These are phyloP conservation scores for Euphorbia lathyris DNA, from an alignment of 345 rosid species.

Conservation along the genomic window DNA sequence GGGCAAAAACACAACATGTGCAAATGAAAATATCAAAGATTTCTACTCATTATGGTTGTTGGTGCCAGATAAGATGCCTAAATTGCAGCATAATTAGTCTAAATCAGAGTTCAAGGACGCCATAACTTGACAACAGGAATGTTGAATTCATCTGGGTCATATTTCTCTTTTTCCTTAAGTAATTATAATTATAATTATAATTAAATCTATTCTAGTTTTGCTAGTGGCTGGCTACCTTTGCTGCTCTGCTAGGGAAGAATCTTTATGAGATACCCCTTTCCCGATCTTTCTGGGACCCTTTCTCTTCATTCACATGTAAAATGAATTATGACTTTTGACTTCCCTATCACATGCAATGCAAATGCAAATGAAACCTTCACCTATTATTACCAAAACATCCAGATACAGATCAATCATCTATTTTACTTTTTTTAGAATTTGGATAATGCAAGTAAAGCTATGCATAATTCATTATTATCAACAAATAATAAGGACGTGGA, in stretches of 20 bases:
- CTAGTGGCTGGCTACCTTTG: slow-evolving; percentile 1
- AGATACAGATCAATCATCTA: neutral
- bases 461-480: neutral
- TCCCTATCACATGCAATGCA: neutral
- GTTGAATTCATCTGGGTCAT: slow-evolving; percentile 10
- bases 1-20: slow-evolving; percentile 6
- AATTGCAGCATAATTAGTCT: neutral
- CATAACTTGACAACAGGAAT: neutral
- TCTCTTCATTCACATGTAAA: slow-evolving; percentile 11
- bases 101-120: neutral
- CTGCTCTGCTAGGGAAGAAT: slow-evolving; percentile 20
- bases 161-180: neutral
- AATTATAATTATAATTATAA: too few relatives aligned
- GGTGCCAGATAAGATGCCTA: slow-evolving; percentile 1
- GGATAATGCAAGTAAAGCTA: slow-evolving; percentile 18
- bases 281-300: slow-evolving; percentile 14
- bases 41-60: neutral
- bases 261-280: slow-evolving; percentile 3
- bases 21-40: neutral
- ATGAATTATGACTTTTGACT: slow-evolving; percentile 4
- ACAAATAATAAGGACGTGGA: slow-evolving; percentile 10
- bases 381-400: neutral
- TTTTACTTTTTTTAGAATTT: slow-evolving; percentile 9
- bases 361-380: neutral
- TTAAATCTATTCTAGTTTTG: neutral